Base-by-base conservation (phyloP, 176 grass and related monocot genomes). In the maize (Zea mays) region DNA sequence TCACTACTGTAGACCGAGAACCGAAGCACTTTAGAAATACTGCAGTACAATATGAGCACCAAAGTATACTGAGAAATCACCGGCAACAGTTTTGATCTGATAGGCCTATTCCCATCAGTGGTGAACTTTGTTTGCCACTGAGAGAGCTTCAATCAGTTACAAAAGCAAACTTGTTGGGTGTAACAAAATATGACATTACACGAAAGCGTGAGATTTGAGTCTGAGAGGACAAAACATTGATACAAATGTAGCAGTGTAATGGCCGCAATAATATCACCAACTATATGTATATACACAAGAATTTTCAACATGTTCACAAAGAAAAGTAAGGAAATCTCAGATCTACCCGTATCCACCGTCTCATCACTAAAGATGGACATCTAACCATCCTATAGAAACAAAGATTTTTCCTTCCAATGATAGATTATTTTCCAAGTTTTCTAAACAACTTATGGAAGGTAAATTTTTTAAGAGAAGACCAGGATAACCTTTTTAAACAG, bases 101-200 rank as follows among this genome's bases (percentile, higher is more conserved):
- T 65, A 17, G 27, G 19, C 19, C 13, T 11, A 52, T 65, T 21
- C 69, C 19, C 60, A 52, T 51, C 19, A 55, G 12, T 35, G 47
- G 37, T 73, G 12, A 73, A 42, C 64, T 65, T 64, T 44, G 19
- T 17, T 27, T 48, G 35, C 33, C 62, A 46, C 72, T 68, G 51
- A 47, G 72, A 47, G 62, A 59, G 40, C 13, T 66, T 75, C 64
- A 46, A 39, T 75, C 51, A 83, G 27, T 59, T 83, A 34, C 42
- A 59, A 59, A 82, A 71, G 42, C 40, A 82, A 49, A 41, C 12
- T 46, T 72, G 58, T n/a, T 36, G 19, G 38, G n/a, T 39, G 13
- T 5, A 52, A 20, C 62, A 59, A 21, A 68, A 73, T 19, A 67
- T 0, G 37, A 39, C 40, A 33, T 20, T 58, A 74, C 34, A 2